A percentile compares a stretch with the other conserved stretches of the same genome.
These are phyloP conservation scores for Plasmodiophora brassicae DNA, from an alignment of 208 protist species.

Conservation along the genomic window DNA sequence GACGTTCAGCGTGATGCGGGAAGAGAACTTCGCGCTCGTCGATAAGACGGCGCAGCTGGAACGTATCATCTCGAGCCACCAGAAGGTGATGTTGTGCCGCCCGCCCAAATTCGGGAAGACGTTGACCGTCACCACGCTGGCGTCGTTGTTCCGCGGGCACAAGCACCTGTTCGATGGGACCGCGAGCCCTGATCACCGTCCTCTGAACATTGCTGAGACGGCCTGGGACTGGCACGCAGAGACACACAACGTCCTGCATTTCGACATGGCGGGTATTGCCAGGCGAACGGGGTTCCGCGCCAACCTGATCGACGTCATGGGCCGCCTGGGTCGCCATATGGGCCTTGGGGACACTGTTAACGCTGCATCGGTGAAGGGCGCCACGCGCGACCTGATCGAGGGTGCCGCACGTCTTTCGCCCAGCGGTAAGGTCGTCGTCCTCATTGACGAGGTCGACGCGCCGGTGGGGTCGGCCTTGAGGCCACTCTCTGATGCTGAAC, in stretches of 20 bases:
- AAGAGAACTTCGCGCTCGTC: neutral
- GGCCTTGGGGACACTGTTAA: neutral
- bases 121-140: neutral
- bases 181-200: neutral
- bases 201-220: neutral
- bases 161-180: neutral
- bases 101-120: conserved; percentile 11
- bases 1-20: neutral
- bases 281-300: neutral
- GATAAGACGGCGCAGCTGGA: conserved; percentile 6
- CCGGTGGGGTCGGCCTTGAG: no score
- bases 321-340: neutral
- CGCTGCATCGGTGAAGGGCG: neutral
- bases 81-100: neutral
- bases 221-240: neutral
- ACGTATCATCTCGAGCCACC: neutral
- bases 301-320: neutral
- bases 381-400: neutral
- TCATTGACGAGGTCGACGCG: conserved; percentile 13
- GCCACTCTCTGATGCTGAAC: no score
- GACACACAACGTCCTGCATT: neutral
- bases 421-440: conserved; percentile 15
- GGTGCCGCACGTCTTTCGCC: neutral
- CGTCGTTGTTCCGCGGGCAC: neutral
- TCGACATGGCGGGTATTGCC: neutral